Conservation (phyloP, 1,284 basidiomycete genomes). For the Cutaneotrichosporon sp. region DNA sequence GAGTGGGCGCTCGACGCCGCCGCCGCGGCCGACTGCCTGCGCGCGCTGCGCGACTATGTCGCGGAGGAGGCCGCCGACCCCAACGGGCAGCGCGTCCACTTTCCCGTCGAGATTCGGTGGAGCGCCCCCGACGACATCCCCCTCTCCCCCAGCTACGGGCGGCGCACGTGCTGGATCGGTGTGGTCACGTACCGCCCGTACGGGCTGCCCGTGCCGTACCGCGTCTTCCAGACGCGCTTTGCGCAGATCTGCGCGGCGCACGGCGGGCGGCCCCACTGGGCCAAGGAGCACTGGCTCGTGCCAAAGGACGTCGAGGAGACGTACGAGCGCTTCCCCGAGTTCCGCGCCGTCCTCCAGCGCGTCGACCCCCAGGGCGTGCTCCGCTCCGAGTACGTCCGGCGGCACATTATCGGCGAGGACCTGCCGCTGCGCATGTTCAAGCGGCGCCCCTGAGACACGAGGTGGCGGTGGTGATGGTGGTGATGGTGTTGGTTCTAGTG, state of each 20-base stretch:
- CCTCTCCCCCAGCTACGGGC: constrained; percentile 82
- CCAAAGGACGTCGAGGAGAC: constrained; percentile 66
- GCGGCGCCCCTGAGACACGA: constrained; percentile 19
- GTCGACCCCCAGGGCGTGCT: constrained; percentile 83
- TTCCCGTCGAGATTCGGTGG: constrained; percentile 91
- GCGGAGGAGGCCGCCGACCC: constrained; percentile 67
- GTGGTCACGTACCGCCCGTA: constrained; percentile 95
- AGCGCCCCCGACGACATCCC: constrained; percentile 88
- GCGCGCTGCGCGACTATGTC: constrained; percentile 74
- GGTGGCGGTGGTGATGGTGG: too few species aligned
- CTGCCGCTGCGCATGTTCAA: constrained; percentile 46
- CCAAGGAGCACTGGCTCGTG: constrained; percentile 81
- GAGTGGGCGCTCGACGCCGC: constrained; percentile 78
- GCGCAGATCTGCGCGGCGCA: constrained; percentile 72
- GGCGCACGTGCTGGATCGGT: constrained; percentile 88
- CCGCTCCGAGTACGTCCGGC: constrained; percentile 58
- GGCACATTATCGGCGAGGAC: constrained; percentile 58
- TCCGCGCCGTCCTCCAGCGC: constrained; percentile 65
- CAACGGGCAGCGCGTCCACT: constrained; percentile 79
- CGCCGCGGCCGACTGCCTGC: constrained; percentile 64
- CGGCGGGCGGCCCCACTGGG: constrained; percentile 93
- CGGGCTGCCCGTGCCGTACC: constrained; percentile 83
- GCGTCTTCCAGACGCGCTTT: constrained; percentile 75
- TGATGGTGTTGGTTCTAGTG: too few species aligned
- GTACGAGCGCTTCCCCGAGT: constrained; percentile 85